These are phyloP conservation scores for Neurospora sp. DNA, from an alignment of 495 filamentous ascomycete genomes.

Conservation along the genomic window DNA sequence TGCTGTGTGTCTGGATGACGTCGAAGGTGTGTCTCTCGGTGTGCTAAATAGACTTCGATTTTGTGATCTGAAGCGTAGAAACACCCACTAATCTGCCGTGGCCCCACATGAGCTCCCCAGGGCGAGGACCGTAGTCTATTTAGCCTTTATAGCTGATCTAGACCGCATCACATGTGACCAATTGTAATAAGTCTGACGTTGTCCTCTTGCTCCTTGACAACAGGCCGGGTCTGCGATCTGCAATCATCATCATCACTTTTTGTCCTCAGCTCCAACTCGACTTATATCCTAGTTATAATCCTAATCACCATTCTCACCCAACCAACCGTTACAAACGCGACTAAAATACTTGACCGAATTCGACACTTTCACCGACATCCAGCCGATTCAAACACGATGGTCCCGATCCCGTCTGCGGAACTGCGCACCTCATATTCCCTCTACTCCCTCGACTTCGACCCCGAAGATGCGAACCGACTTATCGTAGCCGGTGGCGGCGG, in stretches of 20 bases:
- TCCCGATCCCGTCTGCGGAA: constrained; percentile 17
- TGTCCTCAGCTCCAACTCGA: not conserved
- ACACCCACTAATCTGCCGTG: not conserved
- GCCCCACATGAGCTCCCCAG: not conserved
- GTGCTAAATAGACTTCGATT: not conserved
- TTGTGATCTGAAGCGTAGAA: not conserved
- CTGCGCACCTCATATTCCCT: constrained; percentile 66
- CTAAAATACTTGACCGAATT: not conserved
- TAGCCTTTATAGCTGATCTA: not conserved
- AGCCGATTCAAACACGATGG: constrained; percentile 11
- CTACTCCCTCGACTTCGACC: constrained; percentile 82
- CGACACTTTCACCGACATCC: not conserved
- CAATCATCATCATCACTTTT: not conserved
- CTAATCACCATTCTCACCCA: not conserved
- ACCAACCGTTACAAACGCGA: not conserved
- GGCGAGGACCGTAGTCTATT: not conserved
- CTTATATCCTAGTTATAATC: not conserved
- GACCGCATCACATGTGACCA: not conserved
- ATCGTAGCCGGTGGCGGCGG: constrained; percentile 90
- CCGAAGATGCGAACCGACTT: constrained; percentile 60
- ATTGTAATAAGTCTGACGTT: not conserved
- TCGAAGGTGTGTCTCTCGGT: not conserved
- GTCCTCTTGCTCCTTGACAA: not conserved
- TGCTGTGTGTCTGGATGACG: not conserved
- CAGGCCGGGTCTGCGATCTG: not conserved